These are phyloP conservation scores for Neurospora sp. DNA, from an alignment of 495 filamentous ascomycete species.

Conservation along the genomic window DNA sequence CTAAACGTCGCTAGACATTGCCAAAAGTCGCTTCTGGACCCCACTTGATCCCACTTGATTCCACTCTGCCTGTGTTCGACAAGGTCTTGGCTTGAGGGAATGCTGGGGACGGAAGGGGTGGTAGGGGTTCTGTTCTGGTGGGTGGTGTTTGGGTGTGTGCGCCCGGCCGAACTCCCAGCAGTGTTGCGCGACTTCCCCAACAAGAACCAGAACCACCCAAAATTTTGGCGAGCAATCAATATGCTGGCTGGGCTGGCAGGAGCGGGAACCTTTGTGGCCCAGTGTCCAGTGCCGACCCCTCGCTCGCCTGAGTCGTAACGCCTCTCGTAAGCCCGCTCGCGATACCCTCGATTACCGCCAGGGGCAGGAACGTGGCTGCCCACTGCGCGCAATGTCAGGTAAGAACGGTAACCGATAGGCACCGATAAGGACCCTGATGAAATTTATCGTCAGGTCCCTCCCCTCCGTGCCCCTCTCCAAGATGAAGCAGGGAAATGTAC, in stretches of 20 bases:
- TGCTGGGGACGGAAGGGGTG: not conserved
- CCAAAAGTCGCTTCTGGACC: constrained; percentile 9
- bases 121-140: constrained; percentile 4
- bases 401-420: not conserved
- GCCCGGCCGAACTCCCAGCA: not conserved
- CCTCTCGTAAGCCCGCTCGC: not conserved
- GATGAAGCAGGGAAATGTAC: not conserved
- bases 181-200: constrained; percentile 23
- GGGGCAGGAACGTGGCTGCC: not conserved
- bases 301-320: not conserved
- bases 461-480: not conserved
- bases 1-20: constrained; percentile 7
- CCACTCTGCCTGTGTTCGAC: too few species aligned
- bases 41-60: too few species aligned
- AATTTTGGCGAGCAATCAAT: constrained; percentile 18
- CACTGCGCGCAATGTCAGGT: not conserved
- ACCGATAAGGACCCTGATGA: not conserved
- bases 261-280: not conserved
- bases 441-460: not conserved
- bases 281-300: not conserved
- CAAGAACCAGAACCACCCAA: constrained; percentile 18
- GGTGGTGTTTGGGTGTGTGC: constrained; percentile 14
- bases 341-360: not conserved
- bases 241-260: not conserved
- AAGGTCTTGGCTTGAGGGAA: not conserved